Percentiles rank a stretch among this genome's conserved stretches.
phyloP scores from a whole-genome alignment of 1,284 basidiomycete genomes.

The Dichomitus squalens region DNA sequence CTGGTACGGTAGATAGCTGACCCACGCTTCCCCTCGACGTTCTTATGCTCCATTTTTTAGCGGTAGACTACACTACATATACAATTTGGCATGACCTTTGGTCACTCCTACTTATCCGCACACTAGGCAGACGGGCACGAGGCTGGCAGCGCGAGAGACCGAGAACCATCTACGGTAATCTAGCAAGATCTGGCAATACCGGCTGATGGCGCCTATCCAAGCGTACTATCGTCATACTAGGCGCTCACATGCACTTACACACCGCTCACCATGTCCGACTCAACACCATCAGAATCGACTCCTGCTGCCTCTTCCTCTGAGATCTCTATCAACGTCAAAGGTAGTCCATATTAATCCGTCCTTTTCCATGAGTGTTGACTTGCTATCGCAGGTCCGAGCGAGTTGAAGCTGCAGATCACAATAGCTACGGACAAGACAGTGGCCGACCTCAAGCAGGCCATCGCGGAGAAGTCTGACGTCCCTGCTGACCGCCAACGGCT shows the following conservation, averaged over 20 bases:
- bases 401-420: conserved; percentile 86
- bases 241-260: conserved; percentile 2
- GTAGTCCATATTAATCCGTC: conserved; percentile 35
- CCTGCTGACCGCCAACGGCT: conserved; percentile 82
- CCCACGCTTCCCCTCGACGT: too few relatives aligned
- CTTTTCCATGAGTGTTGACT: too few relatives aligned
- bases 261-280: conserved; percentile 18
- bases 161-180: conserved; percentile 18
- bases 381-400: conserved; percentile 67
- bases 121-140: too few relatives aligned
- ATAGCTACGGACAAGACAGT: conserved; percentile 82
- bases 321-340: conserved; percentile 79
- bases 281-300: conserved; percentile 35
- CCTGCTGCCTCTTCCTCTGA: conserved; percentile 44
- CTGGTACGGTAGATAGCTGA: too few relatives aligned
- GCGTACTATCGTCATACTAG: conserved; percentile 18
- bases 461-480: conserved; percentile 84
- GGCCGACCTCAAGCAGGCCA: conserved; percentile 82
- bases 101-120: too few relatives aligned
- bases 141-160: too few relatives aligned
- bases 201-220: conserved; percentile 2
- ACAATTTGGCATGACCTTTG: too few relatives aligned
- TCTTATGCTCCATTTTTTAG: too few relatives aligned
- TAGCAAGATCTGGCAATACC: conserved; percentile 1
- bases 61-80: too few relatives aligned